A percentile compares a stretch with the other conserved stretches of the same genome.
Evolutionary conservation across 2,329 filamentous ascomycete genomes (phyloP).

Genomic region (Bretziella fagacearum): DNA sequence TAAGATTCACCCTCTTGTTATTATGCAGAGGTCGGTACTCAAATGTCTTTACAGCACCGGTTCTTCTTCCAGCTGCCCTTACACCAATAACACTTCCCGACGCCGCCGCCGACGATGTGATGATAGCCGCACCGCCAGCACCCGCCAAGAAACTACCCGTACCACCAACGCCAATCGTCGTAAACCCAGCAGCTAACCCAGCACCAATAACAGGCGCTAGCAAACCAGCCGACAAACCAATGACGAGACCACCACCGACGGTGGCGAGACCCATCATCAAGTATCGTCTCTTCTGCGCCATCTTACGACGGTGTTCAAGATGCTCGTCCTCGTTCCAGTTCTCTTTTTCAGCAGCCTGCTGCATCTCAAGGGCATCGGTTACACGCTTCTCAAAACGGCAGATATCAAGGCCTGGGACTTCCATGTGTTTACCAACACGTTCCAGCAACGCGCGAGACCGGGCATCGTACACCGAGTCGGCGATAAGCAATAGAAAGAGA

Average conservation of each 20-base stretch:
- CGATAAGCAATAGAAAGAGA: slow-evolving; percentile 84
- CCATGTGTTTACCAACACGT: slow-evolving; percentile 60
- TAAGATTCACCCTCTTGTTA: slow-evolving; percentile 91
- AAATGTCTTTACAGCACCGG: slow-evolving; percentile 85
- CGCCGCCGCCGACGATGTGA: slow-evolving; percentile 74
- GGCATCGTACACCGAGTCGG: slow-evolving; percentile 85
- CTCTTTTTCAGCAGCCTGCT: slow-evolving; percentile 82
- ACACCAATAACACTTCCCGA: slow-evolving; percentile 77
- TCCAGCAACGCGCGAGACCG: slow-evolving; percentile 75
- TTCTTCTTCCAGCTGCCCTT: slow-evolving; percentile 70
- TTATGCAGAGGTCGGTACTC: slow-evolving; percentile 95
- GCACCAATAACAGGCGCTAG: slow-evolving; percentile 87
- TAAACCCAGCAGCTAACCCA: slow-evolving; percentile 84
- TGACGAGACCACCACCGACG: slow-evolving; percentile 85
- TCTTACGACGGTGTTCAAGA: slow-evolving; percentile 69
- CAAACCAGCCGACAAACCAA: slow-evolving; percentile 82
- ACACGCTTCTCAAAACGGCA: slow-evolving; percentile 94
- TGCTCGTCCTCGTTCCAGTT: slow-evolving; percentile 97
- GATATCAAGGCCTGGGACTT: slow-evolving; percentile 80
- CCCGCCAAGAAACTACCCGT: slow-evolving; percentile 82
- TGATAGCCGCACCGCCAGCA: slow-evolving; percentile 80
- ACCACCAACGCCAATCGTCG: slow-evolving; percentile 80
- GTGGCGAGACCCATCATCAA: slow-evolving; percentile 95
- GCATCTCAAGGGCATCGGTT: slow-evolving; percentile 93
- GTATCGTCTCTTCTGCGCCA: slow-evolving; percentile 65